Conservation (phyloP, 2,329 filamentous ascomycete genomes). For the Beauveria australis region DNA sequence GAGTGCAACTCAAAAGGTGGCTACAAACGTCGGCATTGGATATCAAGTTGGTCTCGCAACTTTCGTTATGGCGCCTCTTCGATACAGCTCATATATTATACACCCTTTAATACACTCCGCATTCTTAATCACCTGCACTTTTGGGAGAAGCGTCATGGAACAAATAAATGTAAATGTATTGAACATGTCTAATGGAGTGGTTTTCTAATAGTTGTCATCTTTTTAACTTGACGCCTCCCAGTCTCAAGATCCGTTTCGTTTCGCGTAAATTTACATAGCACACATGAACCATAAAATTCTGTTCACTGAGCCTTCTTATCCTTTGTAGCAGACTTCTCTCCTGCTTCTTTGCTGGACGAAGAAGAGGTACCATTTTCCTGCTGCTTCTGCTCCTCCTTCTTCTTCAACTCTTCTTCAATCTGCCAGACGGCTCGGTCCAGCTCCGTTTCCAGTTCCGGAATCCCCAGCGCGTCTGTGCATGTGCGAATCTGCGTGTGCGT, state of each 20-base stretch:
- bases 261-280: slow-evolving; percentile 9
- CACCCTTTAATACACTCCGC: slow-evolving; percentile 12
- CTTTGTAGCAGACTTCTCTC: slow-evolving; percentile 10
- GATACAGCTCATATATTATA: slow-evolving; percentile 7
- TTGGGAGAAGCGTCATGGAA: background rate
- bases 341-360: background rate
- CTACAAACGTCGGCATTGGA: slow-evolving; percentile 18
- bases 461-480: slow-evolving; percentile 53
- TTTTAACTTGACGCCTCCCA: background rate
- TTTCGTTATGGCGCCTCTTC: slow-evolving; percentile 15
- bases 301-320: slow-evolving; percentile 14
- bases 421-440: slow-evolving; percentile 71
- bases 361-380: slow-evolving; percentile 12
- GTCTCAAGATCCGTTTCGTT: slow-evolving; percentile 11
- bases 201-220: background rate
- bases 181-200: background rate
- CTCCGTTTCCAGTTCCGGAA: slow-evolving; percentile 64
- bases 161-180: background rate
- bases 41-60: slow-evolving; percentile 17
- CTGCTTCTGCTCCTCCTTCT: slow-evolving; percentile 28
- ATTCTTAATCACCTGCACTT: background rate
- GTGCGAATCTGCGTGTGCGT: slow-evolving; percentile 45
- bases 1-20: slow-evolving; percentile 13
- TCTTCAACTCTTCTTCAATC: slow-evolving; percentile 46
- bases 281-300: background rate